These are phyloP conservation scores for Phytophthora ramorum DNA, from an alignment of 352 stramenopile genomes.

Conservation along the genomic window DNA sequence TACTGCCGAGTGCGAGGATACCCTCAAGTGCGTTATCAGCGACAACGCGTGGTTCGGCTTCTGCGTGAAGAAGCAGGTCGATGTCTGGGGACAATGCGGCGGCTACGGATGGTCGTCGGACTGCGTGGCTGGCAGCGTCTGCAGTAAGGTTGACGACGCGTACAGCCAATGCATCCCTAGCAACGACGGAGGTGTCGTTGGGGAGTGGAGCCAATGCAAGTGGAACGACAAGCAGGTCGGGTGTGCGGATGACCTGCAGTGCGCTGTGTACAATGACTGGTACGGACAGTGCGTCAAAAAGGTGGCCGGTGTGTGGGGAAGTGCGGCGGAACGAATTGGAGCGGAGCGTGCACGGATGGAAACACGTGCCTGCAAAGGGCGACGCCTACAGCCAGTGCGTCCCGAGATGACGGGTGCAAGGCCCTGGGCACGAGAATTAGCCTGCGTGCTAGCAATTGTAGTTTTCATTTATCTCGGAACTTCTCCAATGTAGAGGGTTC, in stretches of 20 bases:
- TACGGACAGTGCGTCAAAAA: conserved; percentile 22
- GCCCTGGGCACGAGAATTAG: neutral
- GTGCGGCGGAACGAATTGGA: conserved; percentile 28
- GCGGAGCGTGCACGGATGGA: conserved; percentile 18
- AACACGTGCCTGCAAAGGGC: conserved; percentile 30
- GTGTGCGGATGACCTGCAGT: conserved; percentile 27
- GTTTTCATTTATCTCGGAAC: too few relatives aligned
- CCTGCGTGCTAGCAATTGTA: neutral
- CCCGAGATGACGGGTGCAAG: conserved; percentile 4
- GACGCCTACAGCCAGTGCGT: conserved; percentile 33
- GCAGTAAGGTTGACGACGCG: conserved; percentile 4
- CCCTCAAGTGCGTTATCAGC: conserved; percentile 25
- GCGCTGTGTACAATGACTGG: conserved; percentile 15
- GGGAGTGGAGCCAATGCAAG: conserved; percentile 41
- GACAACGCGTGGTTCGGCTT: conserved; percentile 10
- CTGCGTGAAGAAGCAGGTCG: conserved; percentile 29
- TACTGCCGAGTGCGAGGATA: conserved; percentile 17
- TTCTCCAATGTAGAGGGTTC: too few relatives aligned
- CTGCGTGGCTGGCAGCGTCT: conserved; percentile 20
- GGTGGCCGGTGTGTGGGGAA: conserved; percentile 21
- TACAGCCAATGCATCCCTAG: conserved; percentile 25
- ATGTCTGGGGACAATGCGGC: conserved; percentile 26
- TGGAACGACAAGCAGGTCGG: conserved; percentile 20
- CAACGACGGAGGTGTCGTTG: conserved; percentile 8
- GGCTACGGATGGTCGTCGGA: conserved; percentile 27